Evolutionary conservation across 345 rosid species (phyloP).

Genomic region (Trapa bicornis): DNA sequence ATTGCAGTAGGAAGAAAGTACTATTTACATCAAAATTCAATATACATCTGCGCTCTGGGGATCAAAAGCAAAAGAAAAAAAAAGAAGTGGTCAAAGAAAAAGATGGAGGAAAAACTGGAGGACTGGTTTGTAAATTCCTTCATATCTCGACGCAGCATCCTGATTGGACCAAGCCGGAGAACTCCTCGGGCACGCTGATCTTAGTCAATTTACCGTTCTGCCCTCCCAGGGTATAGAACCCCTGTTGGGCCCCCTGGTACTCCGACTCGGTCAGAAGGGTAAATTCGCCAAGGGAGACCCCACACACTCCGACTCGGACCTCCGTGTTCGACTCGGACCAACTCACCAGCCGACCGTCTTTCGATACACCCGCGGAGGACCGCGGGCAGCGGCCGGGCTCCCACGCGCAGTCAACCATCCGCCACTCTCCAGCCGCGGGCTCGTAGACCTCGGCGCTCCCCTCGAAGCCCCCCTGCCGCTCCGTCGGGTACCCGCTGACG

Average conservation of each 20-base stretch:
- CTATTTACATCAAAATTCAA: too few relatives aligned
- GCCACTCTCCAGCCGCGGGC: conserved; percentile 32
- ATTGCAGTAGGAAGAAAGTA: too few relatives aligned
- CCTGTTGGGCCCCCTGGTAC: conserved; percentile 36
- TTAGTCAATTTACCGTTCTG: conserved; percentile 26
- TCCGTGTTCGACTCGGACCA: conserved; percentile 22
- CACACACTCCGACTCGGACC: conserved; percentile 27
- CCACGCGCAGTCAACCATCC: conserved; percentile 34
- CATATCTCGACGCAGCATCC: conserved; percentile 49
- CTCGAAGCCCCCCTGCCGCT: conserved; percentile 43
- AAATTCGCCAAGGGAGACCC: conserved; percentile 21
- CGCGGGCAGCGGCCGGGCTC: conserved; percentile 30
- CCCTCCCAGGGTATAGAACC: conserved; percentile 21
- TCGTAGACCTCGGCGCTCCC: conserved; percentile 35
- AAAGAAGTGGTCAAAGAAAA: too few relatives aligned
- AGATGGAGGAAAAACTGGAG: background rate
- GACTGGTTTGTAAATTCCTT: background rate
- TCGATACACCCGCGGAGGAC: conserved; percentile 17
- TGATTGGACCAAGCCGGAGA: conserved; percentile 40
- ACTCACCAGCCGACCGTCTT: conserved; percentile 16
- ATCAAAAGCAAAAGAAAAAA: background rate
- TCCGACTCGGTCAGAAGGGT: conserved; percentile 36
- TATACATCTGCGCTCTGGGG: too few relatives aligned
- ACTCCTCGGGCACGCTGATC: conserved; percentile 25
- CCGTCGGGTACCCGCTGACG: conserved; percentile 51